Evolutionary conservation across 176 grass and related monocot species (phyloP).

Genomic region (Oryza coarctata): DNA sequence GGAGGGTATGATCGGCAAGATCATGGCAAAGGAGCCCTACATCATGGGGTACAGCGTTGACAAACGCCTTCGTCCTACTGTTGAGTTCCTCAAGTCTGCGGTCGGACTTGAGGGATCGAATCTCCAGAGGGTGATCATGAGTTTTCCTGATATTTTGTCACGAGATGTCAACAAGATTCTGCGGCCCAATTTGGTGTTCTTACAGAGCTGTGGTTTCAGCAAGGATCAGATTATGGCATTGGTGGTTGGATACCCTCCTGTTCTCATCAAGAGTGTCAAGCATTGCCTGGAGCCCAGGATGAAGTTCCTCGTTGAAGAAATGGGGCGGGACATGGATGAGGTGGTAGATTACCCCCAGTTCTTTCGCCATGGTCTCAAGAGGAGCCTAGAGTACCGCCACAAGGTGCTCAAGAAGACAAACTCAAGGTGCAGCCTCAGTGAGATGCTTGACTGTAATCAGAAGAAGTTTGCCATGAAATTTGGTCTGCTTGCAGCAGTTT

Average conservation of each 20-base stretch:
- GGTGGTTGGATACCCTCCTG: conserved; percentile 76
- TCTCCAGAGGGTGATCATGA: conserved; percentile 62
- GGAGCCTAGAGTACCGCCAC: conserved; percentile 80
- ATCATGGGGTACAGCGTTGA: conserved; percentile 85
- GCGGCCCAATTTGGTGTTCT: conserved; percentile 68
- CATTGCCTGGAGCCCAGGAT: conserved; percentile 90
- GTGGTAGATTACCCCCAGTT: conserved; percentile 83
- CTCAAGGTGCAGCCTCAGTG: conserved; percentile 70
- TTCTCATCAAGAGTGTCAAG: conserved; percentile 91
- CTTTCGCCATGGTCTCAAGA: conserved; percentile 84
- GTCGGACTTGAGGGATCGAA: conserved; percentile 57
- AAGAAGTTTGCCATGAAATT: conserved; percentile 86
- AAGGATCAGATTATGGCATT: conserved; percentile 57
- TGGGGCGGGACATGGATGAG: conserved; percentile 70
- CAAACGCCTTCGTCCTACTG: conserved; percentile 72
- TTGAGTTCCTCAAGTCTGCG: conserved; percentile 73
- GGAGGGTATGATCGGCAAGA: conserved; percentile 75
- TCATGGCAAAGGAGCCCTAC: conserved; percentile 77
- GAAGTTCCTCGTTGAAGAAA: conserved; percentile 86
- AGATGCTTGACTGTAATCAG: conserved; percentile 87
- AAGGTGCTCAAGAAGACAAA: conserved; percentile 75
- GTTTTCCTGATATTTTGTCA: conserved; percentile 69
- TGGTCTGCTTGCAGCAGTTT: conserved; percentile 51
- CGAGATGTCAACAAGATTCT: conserved; percentile 75
- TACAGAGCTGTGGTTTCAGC: conserved; percentile 59